These are phyloP conservation scores for Sphaerulina vaccinii DNA, from an alignment of 2,329 filamentous ascomycete genomes.

Conservation along the genomic window DNA sequence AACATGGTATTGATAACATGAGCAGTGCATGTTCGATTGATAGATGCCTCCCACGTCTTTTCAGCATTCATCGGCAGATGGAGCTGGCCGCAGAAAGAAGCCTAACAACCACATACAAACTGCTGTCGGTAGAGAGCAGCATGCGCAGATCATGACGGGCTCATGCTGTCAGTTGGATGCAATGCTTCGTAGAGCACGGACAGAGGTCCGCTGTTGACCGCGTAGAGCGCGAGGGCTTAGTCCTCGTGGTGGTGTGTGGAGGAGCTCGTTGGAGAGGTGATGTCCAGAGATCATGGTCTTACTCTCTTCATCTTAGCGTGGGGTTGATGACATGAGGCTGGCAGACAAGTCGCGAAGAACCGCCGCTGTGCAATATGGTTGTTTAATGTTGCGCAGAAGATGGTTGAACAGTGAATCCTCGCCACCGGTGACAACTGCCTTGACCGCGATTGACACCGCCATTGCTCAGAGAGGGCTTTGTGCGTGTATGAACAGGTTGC, in stretches of 20 bases:
- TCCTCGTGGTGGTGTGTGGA: background rate
- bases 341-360: constrained; percentile 2
- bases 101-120: constrained; percentile 6
- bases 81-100: background rate
- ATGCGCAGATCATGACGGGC: background rate
- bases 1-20: background rate
- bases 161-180: background rate
- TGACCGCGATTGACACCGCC: background rate
- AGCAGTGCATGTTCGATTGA: background rate
- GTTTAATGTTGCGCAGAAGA: background rate
- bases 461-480: background rate
- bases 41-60: background rate
- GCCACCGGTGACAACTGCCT: background rate
- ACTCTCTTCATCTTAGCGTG: background rate
- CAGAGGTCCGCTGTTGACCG: constrained; percentile 1
- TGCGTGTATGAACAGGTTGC: no score
- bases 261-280: no score
- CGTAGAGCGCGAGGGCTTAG: background rate
- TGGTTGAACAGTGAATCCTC: background rate
- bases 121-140: constrained; percentile 1
- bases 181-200: constrained; percentile 2
- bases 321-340: background rate
- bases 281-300: background rate
- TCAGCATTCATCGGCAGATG: background rate
- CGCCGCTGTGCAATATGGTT: background rate